Percentiles rank a stretch among this genome's conserved stretches.
These are phyloP conservation scores for Eucalyptus rudis DNA, from an alignment of 345 rosid species.

Conservation along the genomic window DNA sequence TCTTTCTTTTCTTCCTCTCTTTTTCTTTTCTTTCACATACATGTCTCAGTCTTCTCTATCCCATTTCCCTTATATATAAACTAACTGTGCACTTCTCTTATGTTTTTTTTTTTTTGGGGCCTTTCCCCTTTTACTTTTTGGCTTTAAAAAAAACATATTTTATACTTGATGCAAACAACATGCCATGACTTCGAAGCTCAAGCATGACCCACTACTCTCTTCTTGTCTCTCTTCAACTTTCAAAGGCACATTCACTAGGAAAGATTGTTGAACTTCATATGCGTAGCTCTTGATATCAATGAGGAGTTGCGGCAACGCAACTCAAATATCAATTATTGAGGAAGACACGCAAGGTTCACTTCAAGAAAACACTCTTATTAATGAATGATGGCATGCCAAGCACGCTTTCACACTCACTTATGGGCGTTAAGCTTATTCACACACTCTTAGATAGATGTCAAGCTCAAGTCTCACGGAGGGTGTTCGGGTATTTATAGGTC, in stretches of 20 bases:
- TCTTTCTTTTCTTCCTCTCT: too few relatives aligned
- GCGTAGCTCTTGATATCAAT: too few relatives aligned
- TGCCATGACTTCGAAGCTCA: background rate
- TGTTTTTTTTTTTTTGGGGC: too few relatives aligned
- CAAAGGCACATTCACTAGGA: background rate
- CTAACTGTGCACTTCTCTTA: accelerated
- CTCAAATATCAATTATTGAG: background rate
- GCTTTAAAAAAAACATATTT: too few relatives aligned
- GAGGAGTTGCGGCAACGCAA: background rate
- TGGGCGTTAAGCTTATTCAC: too few relatives aligned
- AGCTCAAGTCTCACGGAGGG: background rate
- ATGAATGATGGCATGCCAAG: background rate
- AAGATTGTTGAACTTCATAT: too few relatives aligned
- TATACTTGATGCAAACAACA: background rate
- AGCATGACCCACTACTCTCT: background rate
- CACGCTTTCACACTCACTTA: background rate
- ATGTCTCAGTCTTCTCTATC: too few relatives aligned
- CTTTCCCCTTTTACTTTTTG: too few relatives aligned
- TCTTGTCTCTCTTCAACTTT: background rate
- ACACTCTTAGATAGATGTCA: background rate
- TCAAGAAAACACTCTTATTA: background rate
- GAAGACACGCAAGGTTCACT: background rate
- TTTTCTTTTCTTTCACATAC: too few relatives aligned
- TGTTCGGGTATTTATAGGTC: background rate
- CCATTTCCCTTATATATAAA: too few relatives aligned